Base-by-base conservation (phyloP, 2,329 filamentous ascomycete species). In the Colletotrichum zoysiae region DNA sequence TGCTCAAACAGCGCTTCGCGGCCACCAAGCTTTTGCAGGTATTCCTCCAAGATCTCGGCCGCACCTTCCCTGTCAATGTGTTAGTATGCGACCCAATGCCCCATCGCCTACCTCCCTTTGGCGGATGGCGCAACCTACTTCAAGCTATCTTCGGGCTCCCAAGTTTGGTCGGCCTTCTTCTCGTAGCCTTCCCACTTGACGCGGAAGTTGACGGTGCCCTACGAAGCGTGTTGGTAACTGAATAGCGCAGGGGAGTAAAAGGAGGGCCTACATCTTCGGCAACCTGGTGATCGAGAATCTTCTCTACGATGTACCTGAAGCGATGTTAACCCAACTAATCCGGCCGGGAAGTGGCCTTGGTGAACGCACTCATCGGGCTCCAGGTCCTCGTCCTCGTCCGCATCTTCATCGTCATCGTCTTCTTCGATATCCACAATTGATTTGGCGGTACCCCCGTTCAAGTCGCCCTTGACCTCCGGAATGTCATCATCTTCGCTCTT, bases 111-210 rank as follows among this genome's bases (percentile, higher is more conserved):
- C 56, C 55, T 61, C 35, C 9, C 20, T 9, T 2, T 63, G 46
- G 42, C 23, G 26, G 18, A 63, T 56, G 8, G 58, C 20, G 38
- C 16, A 75, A 66, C 86, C 71, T 81, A 90, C 88, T 75, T 81
- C 71, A 94, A 83, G 75, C 95, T 95, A 14, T 90, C 89, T 76
- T 93, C 91, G 0, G 92, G 91, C 78, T 96, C 93, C 93, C 93
- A 95, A 0, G 93, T 96, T 77, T 89, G 82, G 75, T 96, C 93
- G 0, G 84, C 80, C 73, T 90, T 89, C 73, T 90, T 88, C 0
- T 93, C 89, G 73, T 91, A 96, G 3, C 93, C 93, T 74, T 93
- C 89, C 93, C 93, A 96, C 77, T 95, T 95, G 46, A 96, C 92
- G 63, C 91, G 86, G 77, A 92, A 95, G 58, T 86, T 85, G 0